Base-by-base conservation (phyloP, 805 yeast genomes). In the Cyberlindnera suaveolens region DNA sequence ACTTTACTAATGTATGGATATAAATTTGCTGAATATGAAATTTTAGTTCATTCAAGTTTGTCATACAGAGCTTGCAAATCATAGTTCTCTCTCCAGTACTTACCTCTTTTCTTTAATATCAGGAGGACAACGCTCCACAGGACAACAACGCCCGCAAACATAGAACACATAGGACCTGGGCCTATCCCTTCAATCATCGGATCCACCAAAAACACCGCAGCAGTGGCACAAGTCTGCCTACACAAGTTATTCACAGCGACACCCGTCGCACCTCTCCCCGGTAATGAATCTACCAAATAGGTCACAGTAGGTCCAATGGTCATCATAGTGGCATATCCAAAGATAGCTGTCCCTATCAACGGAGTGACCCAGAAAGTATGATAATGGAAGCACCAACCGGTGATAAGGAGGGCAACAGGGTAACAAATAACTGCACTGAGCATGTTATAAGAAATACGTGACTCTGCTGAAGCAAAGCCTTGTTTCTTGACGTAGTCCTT, bases 191-290 rank as follows among this genome's bases (percentile, higher is more conserved):
- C 54, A 15, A 82, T 65, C 55, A 85, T 66, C 0, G 95, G 95
- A 34, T 82, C 88, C 1, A 85, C 77, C 8, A 81, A 70, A 58
- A 87, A 88, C 2, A 89, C 78, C 10, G 87, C 90, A 2, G 72
- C 69, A 0, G 95, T 86, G 1, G 95, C 95, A 46, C 84, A 65
- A 2, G 78, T 65, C 70, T 80, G 84, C 52, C 96, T 71, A 16
- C 82, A 68, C 43, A 87, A 71, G 57, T 87, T 88, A 55, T 85
- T 87, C 40, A 88, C 61, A 0, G 96, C 95, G 39, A 87, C 85
- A 1, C 95, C 96, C 0, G 95, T 84, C 13, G 96, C 90, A 34
- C 96, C 95, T 53, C 81, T 73, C 0, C 95, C 95, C 0, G 96
- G 96, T 36, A 88, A 68, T 1, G 88, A 78, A 56, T 87, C 96